These are phyloP conservation scores for Botrytis fabae DNA, from an alignment of 2,329 filamentous ascomycete species.

Conservation along the genomic window DNA sequence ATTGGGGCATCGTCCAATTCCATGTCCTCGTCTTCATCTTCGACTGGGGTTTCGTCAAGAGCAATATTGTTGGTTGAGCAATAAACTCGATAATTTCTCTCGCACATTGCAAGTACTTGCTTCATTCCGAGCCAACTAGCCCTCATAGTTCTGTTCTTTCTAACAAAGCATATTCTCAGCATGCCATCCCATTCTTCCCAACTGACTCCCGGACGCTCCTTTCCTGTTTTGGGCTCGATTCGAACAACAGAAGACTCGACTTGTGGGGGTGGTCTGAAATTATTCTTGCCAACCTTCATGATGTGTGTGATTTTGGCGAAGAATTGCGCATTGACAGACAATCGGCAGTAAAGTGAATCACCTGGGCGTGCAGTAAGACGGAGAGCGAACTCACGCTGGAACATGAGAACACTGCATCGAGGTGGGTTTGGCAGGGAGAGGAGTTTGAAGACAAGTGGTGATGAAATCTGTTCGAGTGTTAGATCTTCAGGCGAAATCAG, in stretches of 20 bases:
- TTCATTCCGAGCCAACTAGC: conserved; percentile 78
- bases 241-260: conserved; percentile 91
- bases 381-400: conserved; percentile 92
- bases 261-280: conserved; percentile 91
- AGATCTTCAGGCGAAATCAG: conserved; percentile 28
- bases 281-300: conserved; percentile 94
- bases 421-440: conserved; percentile 80
- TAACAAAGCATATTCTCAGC: conserved; percentile 75
- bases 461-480: conserved; percentile 65
- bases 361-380: conserved; percentile 84
- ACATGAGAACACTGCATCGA: conserved; percentile 86
- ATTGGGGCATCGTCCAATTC: conserved; percentile 48
- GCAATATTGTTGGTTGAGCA: conserved; percentile 82
- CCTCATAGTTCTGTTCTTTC: conserved; percentile 88
- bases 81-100: conserved; percentile 86
- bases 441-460: conserved; percentile 84
- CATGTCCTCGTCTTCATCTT: conserved; percentile 47
- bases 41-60: conserved; percentile 65
- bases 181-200: conserved; percentile 97
- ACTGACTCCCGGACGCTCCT: conserved; percentile 76
- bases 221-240: conserved; percentile 81
- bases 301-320: conserved; percentile 73
- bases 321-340: conserved; percentile 92
- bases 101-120: conserved; percentile 78
- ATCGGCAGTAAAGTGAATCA: conserved; percentile 85